Evolutionary conservation across 345 rosid species (phyloP), one percentile per base, ranked within the genome.

Genomic region (Citropsis articulata): DNA sequence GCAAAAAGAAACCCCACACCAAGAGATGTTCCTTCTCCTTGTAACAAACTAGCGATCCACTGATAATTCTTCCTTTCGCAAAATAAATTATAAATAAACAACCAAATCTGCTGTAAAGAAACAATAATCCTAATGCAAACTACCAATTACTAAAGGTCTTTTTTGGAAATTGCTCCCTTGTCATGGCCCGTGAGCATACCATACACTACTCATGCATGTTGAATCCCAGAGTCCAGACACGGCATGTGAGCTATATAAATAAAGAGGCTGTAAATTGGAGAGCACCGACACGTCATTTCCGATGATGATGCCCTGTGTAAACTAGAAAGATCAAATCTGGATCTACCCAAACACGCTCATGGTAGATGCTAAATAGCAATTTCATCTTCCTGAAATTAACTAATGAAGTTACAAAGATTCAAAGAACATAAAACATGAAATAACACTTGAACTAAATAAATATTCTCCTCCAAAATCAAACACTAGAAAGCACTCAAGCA

Each of bases 351-450:
- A 27, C 36, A 14, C 48, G 27, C n/a, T 18, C 8, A 35, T 1
- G 9, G 16, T 10, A 6, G 6, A 19, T 21, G 63, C 16, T 27
- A 70, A 42, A 28, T 62, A 63, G 45, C 5, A 9, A 10, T 50
- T 30, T 45, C 16, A 12, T 45, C 5, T 45, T 64, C 25, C 70
- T 48, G 71, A 50, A 21, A 27, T 74, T 63, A 45, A 75, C 14
- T 16, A 48, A 75, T 48, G 6, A 28, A 45, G 69, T 75, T 75
- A 45, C 69, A 45, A 25, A 62, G 40, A 64, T 42, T 75, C 60
- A 64, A 63, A 27, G 45, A 33, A 71, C 61, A 3, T 21, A 6
- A 12, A 74, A 42, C 57, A 16, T 61, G 36, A 73, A 60, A 28
- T 0, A 62, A 62, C 40, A 21, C 18, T 36, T n/a, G 0, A 56